Conservation (phyloP, 2,329 filamentous ascomycete species). For the Xylariaceae sp. region DNA sequence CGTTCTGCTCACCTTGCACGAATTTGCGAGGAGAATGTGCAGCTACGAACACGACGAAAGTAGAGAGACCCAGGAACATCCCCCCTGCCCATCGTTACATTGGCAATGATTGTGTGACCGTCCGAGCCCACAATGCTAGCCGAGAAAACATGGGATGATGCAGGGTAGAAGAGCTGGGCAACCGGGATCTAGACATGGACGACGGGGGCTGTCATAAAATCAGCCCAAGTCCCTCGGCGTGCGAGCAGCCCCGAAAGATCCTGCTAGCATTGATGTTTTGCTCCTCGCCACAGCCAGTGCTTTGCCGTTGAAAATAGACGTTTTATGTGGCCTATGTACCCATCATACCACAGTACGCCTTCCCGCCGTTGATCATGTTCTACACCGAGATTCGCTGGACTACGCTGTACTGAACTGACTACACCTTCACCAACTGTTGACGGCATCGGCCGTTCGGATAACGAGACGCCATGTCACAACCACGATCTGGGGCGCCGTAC, state of each 20-base stretch:
- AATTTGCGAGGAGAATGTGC: constrained; percentile 1
- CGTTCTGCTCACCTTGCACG: constrained; percentile 11
- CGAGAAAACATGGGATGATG: constrained; percentile 17
- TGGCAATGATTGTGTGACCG: constrained; percentile 16
- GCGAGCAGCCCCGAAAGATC: constrained; percentile 4
- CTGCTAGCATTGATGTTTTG: not conserved
- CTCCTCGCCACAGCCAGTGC: constrained; percentile 10
- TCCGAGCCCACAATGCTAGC: constrained; percentile 9
- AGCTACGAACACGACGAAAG: constrained; percentile 5
- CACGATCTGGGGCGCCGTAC: constrained; percentile 7
- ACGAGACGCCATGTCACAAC: constrained; percentile 18
- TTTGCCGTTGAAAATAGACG: constrained; percentile 10
- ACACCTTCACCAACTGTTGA: constrained; percentile 3
- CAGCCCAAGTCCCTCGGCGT: constrained; percentile 3
- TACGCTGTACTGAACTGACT: constrained; percentile 10
- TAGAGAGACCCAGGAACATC: constrained; percentile 9
- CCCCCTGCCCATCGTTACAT: constrained; percentile 21
- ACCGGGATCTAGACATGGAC: constrained; percentile 14
- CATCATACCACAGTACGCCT: too few relatives aligned
- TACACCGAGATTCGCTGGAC: constrained; percentile 1
- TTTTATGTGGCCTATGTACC: not conserved
- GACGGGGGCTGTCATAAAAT: constrained; percentile 1
- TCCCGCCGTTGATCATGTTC: constrained; percentile 9
- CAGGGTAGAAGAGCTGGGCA: constrained; percentile 9
- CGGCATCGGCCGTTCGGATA: constrained; percentile 12